Percentiles rank a stretch among this genome's conserved stretches.
Evolutionary conservation across 306 rosid species (phyloP).

Genomic region (Prunus mume): DNA sequence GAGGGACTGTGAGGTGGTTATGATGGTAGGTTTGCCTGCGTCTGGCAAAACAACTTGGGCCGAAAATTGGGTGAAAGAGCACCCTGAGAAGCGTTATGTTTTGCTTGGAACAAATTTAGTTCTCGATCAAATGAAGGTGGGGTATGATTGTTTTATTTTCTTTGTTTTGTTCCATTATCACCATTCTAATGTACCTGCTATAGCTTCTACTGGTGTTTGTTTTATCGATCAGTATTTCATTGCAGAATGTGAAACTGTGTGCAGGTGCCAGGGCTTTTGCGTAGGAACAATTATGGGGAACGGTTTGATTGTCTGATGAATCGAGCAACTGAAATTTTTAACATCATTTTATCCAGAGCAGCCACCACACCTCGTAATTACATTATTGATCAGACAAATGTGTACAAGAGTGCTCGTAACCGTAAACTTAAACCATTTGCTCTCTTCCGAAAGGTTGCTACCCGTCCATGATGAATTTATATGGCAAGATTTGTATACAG

Average conservation of each 20-base stretch:
- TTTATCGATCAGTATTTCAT: background rate
- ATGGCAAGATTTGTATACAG: background rate
- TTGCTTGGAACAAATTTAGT: constrained; percentile 53
- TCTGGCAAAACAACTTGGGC: constrained; percentile 74
- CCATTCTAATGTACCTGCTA: background rate
- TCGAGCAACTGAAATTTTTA: constrained; percentile 44
- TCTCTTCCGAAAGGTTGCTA: constrained; percentile 42
- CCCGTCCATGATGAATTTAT: background rate
- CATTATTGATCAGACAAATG: constrained; percentile 62
- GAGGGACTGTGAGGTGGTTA: constrained; percentile 50
- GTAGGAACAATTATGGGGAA: constrained; percentile 45
- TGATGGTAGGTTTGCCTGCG: constrained; percentile 63
- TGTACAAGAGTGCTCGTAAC: constrained; percentile 51
- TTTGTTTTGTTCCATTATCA: background rate
- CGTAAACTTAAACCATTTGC: constrained; percentile 54
- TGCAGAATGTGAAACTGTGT: constrained; percentile 4
- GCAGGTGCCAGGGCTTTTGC: constrained; percentile 49
- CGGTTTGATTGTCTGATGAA: constrained; percentile 54
- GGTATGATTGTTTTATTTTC: background rate
- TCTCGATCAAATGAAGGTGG: constrained; percentile 65
- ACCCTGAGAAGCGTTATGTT: constrained; percentile 52
- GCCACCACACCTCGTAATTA: constrained; percentile 54
- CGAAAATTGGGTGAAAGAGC: constrained; percentile 47
- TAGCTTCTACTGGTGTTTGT: background rate
- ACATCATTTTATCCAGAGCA: constrained; percentile 43